A percentile compares a stretch with the other conserved stretches of the same genome.
Conservation (phyloP, 2,329 filamentous ascomycete genomes). For the Botrytis aclada region DNA sequence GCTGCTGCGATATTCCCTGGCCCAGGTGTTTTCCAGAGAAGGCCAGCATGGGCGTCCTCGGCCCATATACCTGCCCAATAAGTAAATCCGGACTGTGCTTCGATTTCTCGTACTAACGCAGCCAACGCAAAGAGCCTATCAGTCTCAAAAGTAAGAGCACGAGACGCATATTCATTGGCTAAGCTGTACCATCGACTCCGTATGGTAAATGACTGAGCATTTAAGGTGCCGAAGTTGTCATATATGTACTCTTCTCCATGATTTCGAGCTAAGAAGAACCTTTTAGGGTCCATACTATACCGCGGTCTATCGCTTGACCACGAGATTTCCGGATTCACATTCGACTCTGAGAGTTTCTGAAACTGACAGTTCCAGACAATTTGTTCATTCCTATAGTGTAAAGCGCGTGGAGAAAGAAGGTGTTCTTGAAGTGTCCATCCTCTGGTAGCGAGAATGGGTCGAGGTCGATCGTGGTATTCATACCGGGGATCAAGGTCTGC, state of each 20-base stretch:
- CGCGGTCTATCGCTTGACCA: not conserved
- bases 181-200: not conserved
- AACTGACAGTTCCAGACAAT: not conserved
- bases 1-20: not conserved
- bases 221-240: not conserved
- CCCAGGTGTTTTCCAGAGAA: not conserved
- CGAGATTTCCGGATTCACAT: not conserved
- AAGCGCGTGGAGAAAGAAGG: not conserved
- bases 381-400: not conserved
- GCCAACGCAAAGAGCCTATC: not conserved
- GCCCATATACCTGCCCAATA: not conserved
- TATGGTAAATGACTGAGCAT: not conserved
- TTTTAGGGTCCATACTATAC: not conserved
- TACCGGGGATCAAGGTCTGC: not conserved
- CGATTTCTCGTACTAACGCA: not conserved
- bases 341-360: not conserved
- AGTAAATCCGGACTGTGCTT: not conserved
- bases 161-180: not conserved
- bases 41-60: not conserved
- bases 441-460: not conserved
- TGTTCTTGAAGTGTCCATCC: not conserved
- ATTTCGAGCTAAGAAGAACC: not conserved
- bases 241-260: not conserved
- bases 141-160: not conserved
- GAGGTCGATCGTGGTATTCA: fast-evolving